Evolutionary conservation across 768 basidiomycete species (phyloP), one percentile per base, ranked within the genome.

Genomic region (Pluteus cervinus): DNA sequence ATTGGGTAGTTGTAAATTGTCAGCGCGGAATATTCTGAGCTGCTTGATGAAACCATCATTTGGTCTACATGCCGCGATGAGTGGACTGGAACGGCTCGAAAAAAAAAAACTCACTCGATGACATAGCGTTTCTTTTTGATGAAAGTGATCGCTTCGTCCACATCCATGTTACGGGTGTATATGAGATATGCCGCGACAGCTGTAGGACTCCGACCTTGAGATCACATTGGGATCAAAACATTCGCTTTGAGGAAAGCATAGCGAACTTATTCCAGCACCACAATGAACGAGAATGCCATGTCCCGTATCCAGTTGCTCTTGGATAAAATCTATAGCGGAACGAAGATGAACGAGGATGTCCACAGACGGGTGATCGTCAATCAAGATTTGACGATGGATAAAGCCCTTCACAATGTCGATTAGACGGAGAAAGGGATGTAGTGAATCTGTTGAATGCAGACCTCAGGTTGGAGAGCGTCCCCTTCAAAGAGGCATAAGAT

Each of bases 131-230:
- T 75, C 39, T 72, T 61, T 38, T 68, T 68, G 44, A 94, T 80
- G 45, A 84, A 61, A 16, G 78, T 73, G 9, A 96, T 59, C 4
- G 92, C 91, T 15, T 67, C 60, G 7, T 72, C 61, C 0, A 72
- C 64, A 42, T 81, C 74, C 20, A 74, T 44, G 35, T 77, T 69
- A 44, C 69, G 65, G 4, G 74, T 72, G 49, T 83, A 76, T 86
- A 96, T 93, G 30, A 96, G 63, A 52, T 90, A 96, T 4, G 91
- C 92, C 2, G 88, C 81, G 6, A 86, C 82, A 31, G 94, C 79
- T 2, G 87, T 84, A 5, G 82, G 79, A 46, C 88, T 91, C 16
- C 92, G 76, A 51, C 86, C 86, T 89, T n/a, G n/a, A n/a, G n/a
- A n/a, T n/a, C n/a, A n/a, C n/a, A n/a, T n/a, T n/a, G n/a, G n/a